Percentiles rank a stretch among this genome's conserved stretches.
These are phyloP conservation scores for Clonostachys byssicola DNA, from an alignment of 2,329 filamentous ascomycete species.

Conservation along the genomic window DNA sequence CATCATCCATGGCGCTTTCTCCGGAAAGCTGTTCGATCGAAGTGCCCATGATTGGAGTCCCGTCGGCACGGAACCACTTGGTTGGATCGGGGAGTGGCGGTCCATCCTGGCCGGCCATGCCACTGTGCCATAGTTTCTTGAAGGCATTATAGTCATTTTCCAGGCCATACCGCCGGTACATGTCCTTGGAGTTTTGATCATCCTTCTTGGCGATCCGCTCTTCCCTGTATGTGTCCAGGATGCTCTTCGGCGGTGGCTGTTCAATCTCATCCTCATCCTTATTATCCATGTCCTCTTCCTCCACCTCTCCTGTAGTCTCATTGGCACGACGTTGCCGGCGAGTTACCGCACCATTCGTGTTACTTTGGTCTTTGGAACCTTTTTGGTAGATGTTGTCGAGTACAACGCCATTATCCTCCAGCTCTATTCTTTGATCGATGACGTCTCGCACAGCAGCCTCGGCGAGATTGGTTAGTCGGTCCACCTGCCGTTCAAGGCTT, in stretches of 20 bases:
- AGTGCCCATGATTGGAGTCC: constrained; percentile 29
- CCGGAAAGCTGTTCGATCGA: not conserved
- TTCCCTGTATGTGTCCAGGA: constrained; percentile 24
- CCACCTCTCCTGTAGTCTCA: not conserved
- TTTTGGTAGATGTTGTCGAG: constrained; percentile 23
- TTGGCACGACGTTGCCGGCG: constrained; percentile 4
- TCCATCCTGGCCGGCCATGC: constrained; percentile 40
- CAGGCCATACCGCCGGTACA: constrained; percentile 44
- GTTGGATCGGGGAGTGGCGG: constrained; percentile 47
- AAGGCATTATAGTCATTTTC: constrained; percentile 58
- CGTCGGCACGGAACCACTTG: constrained; percentile 47
- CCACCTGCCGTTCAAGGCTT: constrained; percentile 32
- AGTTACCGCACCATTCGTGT: constrained; percentile 12
- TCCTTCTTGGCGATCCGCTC: constrained; percentile 27
- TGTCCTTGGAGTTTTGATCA: constrained; percentile 35
- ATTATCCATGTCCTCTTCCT: constrained; percentile 8
- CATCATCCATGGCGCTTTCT: constrained; percentile 43
- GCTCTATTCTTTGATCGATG: constrained; percentile 42
- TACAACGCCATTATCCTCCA: constrained; percentile 42
- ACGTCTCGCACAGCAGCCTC: constrained; percentile 41
- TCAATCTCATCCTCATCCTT: constrained; percentile 17
- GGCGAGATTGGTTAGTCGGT: constrained; percentile 34
- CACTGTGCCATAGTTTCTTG: constrained; percentile 54
- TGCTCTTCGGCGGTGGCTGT: constrained; percentile 13
- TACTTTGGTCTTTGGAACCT: no score